Conservation (phyloP, 352 stramenopile species). For the Globisporangium barbulae region DNA sequence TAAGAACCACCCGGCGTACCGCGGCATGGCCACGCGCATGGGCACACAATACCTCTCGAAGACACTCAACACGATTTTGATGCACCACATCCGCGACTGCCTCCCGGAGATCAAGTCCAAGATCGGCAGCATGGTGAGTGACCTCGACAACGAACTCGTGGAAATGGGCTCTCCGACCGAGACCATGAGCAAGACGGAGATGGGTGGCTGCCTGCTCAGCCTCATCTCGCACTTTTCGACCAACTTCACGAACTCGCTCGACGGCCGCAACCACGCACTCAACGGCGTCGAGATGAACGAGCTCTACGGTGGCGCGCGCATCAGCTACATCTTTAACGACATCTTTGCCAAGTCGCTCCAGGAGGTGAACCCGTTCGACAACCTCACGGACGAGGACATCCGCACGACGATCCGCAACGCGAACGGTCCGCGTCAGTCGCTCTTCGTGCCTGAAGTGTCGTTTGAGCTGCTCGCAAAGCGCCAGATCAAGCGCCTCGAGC, state of each 20-base stretch:
- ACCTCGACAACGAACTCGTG: slow-evolving; percentile 95
- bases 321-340: slow-evolving; percentile 99
- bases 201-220: slow-evolving; percentile 93
- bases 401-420: slow-evolving; percentile 98
- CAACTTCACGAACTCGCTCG: slow-evolving; percentile 90
- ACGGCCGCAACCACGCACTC: slow-evolving; percentile 79
- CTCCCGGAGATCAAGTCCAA: slow-evolving; percentile 98
- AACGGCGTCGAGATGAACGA: slow-evolving; percentile 87
- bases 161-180: slow-evolving; percentile 93
- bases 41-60: slow-evolving; percentile 96
- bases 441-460: slow-evolving; percentile 98
- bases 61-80: slow-evolving; percentile 98
- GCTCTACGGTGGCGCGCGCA: slow-evolving; percentile 95
- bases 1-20: slow-evolving; percentile 95
- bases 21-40: slow-evolving; percentile 91
- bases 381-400: slow-evolving; percentile 98
- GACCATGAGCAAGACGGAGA: slow-evolving; percentile 82
- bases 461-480: slow-evolving; percentile 98
- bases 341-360: slow-evolving; percentile 91
- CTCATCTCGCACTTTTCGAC: slow-evolving; percentile 92
- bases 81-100: slow-evolving; percentile 99
- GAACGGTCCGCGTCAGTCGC: slow-evolving; percentile 94
- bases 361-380: slow-evolving; percentile 95
- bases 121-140: slow-evolving; percentile 94
- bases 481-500: slow-evolving; percentile 96